Base-by-base conservation (phyloP, 2,329 filamentous ascomycete species). In the Lasiodiplodia gonubiensis region DNA sequence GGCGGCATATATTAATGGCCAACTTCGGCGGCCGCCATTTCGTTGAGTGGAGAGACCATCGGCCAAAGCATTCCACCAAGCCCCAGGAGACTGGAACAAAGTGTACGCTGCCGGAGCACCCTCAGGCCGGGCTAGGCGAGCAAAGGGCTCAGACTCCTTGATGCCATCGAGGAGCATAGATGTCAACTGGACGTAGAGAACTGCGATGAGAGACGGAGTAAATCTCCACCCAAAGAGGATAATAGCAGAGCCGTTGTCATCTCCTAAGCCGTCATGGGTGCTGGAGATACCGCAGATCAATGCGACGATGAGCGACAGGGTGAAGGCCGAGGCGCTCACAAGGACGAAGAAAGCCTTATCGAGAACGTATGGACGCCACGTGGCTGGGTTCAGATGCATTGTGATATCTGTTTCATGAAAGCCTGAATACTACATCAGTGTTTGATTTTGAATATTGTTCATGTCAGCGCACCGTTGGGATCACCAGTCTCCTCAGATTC, bases 221-320 rank as follows among this genome's bases (percentile, higher is more conserved):
- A 73, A 76, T 51, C 74, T 54, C 74, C 74, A 76, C 23, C 72
- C 72, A 48, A 76, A 74, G 12, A 74, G 63, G 1, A 75, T 21
- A 0, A 55, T 59, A 3, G 73, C 71, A 2, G 74, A 73, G 8
- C 71, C 72, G 66, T 74, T 61, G 21, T 76, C 73, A 0, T 64
- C 12, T 0, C 73, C 72, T 14, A 76, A 46, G 1, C 74, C 74
- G 55, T 72, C 64, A 23, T 72, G 69, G 21, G 27, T 69, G 21
- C 27, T 5, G 27, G 27, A 27, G 27, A 27, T 27, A 3, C 27
- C 27, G 5, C 27, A 27, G 27, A 27, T 27, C 27, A 27, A 27
- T 27, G 27, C 27, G 27, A 27, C 27, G 27, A 27, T 27, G 27
- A 27, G 27, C 27, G 27, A 27, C 27, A 27, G 27, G 3, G 27